A percentile compares a stretch with the other conserved stretches of the same genome.
These are phyloP conservation scores for Phytophthora ohioensis DNA, from an alignment of 352 stramenopile genomes.

Conservation along the genomic window DNA sequence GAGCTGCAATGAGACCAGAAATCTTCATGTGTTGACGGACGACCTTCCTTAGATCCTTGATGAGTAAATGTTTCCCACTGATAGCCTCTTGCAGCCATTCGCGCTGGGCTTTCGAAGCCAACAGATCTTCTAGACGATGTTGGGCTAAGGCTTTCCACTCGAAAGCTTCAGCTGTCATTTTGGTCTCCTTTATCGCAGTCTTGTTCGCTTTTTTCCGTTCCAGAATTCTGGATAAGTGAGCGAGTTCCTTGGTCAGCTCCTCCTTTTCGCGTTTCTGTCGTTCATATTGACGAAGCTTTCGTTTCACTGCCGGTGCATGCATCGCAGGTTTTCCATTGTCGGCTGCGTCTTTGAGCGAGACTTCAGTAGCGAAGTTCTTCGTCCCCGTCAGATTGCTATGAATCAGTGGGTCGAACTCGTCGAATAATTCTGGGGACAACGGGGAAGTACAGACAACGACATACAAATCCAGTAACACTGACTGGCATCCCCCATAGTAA, in stretches of 20 bases:
- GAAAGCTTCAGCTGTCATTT: not conserved
- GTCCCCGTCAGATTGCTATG: too few relatives aligned
- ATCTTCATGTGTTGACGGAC: conserved; percentile 7
- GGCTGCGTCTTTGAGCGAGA: too few relatives aligned
- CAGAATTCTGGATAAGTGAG: not conserved
- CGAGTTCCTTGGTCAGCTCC: not conserved
- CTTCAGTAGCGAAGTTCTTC: too few relatives aligned
- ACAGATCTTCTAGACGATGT: not conserved
- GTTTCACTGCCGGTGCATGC: not conserved
- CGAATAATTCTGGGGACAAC: not conserved
- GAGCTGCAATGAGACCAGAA: not conserved
- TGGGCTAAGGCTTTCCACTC: conserved; percentile 2
- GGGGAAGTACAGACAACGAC: not conserved
- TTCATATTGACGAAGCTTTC: conserved; percentile 1
- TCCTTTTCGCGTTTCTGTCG: conserved; percentile 15
- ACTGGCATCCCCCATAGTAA: not conserved
- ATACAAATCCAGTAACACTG: not conserved
- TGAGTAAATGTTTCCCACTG: not conserved
- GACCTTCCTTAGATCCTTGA: not conserved
- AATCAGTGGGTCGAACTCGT: not conserved
- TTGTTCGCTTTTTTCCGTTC: not conserved
- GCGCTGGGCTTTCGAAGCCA: conserved; percentile 1
- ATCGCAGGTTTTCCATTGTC: not conserved
- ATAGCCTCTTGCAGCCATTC: conserved; percentile 6
- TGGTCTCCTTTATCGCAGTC: not conserved